Evolutionary conservation across 805 yeast genomes (phyloP).

Genomic region (Vanderwaltozyma verrucispora): DNA sequence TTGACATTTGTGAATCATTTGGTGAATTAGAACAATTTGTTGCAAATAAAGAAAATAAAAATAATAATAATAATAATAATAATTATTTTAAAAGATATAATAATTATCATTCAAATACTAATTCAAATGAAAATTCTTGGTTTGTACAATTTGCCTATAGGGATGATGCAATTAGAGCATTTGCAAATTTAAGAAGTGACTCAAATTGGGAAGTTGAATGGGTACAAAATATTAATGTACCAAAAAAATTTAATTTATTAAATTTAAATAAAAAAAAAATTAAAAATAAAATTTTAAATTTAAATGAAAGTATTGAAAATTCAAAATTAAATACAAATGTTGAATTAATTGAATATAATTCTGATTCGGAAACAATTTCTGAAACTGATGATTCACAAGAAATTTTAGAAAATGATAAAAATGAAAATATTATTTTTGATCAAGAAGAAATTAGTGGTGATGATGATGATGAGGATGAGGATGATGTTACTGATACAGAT

Average conservation of each 20-base stretch:
- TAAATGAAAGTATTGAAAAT: not conserved
- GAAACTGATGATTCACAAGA: not conserved
- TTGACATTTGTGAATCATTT: slow-evolving; percentile 35
- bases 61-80: too few species aligned
- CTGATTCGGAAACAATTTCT: not conserved
- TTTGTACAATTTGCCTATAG: slow-evolving; percentile 69
- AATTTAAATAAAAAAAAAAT: not conserved
- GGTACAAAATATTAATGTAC: slow-evolving; percentile 72
- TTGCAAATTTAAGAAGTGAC: slow-evolving; percentile 50
- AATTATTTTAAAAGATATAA: slow-evolving; percentile 11
- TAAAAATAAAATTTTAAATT: not conserved
- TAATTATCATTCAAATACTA: slow-evolving; percentile 13
- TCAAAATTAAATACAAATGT: not conserved
- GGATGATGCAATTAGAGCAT: slow-evolving; percentile 82
- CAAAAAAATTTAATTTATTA: slow-evolving; percentile 26
- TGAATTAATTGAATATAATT: not conserved
- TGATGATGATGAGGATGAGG: slow-evolving; percentile 1
- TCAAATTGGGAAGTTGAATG: slow-evolving; percentile 59
- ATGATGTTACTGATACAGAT: slow-evolving; percentile 4
- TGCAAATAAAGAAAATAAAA: slow-evolving; percentile 30
- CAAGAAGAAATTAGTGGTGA: not conserved
- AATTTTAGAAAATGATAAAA: slow-evolving; percentile 1
- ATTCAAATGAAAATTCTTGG: slow-evolving; percentile 40
- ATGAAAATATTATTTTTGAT: slow-evolving; percentile 2
- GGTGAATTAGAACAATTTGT: slow-evolving; percentile 72